These are phyloP conservation scores for Prunus armeniaca DNA, from an alignment of 306 rosid species.

Conservation along the genomic window DNA sequence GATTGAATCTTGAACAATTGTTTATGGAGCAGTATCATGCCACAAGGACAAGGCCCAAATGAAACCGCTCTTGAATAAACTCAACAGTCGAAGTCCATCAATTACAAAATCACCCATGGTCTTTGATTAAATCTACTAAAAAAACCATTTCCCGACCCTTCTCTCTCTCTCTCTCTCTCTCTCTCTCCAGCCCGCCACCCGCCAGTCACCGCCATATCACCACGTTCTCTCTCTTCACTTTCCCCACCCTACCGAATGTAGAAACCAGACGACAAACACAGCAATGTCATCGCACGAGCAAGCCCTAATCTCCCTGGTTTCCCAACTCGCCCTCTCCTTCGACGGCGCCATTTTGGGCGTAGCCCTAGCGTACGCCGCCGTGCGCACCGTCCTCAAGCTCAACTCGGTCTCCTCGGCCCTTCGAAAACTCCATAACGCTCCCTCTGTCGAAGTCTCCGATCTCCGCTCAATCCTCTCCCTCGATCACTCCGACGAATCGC, in stretches of 20 bases:
- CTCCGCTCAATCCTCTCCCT: slow-evolving; percentile 59
- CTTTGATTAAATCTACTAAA: neutral
- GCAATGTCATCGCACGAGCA: slow-evolving; percentile 75
- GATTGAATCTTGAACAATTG: too few relatives aligned
- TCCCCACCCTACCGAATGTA: neutral
- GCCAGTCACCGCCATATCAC: neutral
- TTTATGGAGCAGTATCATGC: too few relatives aligned
- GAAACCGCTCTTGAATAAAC: neutral
- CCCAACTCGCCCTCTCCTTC: slow-evolving; percentile 61
- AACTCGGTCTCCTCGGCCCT: slow-evolving; percentile 52
- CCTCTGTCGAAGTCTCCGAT: slow-evolving; percentile 62
- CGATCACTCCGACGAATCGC: slow-evolving; percentile 20
- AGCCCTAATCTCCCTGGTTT: slow-evolving; percentile 60
- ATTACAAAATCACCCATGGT: neutral
- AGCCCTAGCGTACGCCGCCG: slow-evolving; percentile 64
- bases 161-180: neutral
- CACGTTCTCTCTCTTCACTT: neutral
- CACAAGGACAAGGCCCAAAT: neutral
- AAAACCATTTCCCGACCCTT: neutral
- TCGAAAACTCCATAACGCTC: slow-evolving; percentile 53
- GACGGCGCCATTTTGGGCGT: slow-evolving; percentile 88
- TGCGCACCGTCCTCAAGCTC: slow-evolving; percentile 52
- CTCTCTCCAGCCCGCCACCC: neutral
- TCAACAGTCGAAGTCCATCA: neutral
- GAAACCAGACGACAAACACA: neutral